A percentile compares a stretch with the other conserved stretches of the same genome.
Conservation (phyloP, 768 basidiomycete species). For the Russula dissimulans region DNA sequence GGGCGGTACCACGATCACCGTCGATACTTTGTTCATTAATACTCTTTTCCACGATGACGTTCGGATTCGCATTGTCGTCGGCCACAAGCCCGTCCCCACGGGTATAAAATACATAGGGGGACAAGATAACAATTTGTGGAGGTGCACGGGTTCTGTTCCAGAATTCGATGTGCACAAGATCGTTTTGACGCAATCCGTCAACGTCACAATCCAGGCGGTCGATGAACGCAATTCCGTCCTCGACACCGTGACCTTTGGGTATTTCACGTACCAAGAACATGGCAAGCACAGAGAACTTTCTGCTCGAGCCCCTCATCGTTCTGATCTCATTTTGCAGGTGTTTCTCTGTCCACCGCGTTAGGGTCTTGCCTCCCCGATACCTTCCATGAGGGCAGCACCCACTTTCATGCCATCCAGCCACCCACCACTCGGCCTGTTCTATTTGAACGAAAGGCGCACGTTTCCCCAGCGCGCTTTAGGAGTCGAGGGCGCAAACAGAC, state of each 20-base stretch:
- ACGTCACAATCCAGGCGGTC: constrained; percentile 55
- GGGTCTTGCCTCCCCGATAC: neutral
- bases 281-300: constrained; percentile 25
- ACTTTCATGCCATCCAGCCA: neutral
- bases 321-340: neutral
- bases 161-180: constrained; percentile 34
- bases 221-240: constrained; percentile 44
- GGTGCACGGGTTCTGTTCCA: constrained; percentile 56
- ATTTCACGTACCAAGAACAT: constrained; percentile 53
- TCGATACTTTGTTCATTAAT: constrained; percentile 51
- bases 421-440: neutral
- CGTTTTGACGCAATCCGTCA: constrained; percentile 35
- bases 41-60: constrained; percentile 39
- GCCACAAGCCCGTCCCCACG: constrained; percentile 56
- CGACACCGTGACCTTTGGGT: constrained; percentile 61
- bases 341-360: neutral
- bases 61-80: constrained; percentile 68
- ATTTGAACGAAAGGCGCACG: neutral
- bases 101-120: constrained; percentile 47
- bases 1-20: constrained; percentile 51
- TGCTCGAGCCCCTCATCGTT: neutral
- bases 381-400: neutral
- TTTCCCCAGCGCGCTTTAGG: too few species aligned
- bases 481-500: too few species aligned
- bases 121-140: constrained; percentile 45